Evolutionary conservation across 2,329 filamentous ascomycete genomes (phyloP).

Genomic region (Fusarium piperis): DNA sequence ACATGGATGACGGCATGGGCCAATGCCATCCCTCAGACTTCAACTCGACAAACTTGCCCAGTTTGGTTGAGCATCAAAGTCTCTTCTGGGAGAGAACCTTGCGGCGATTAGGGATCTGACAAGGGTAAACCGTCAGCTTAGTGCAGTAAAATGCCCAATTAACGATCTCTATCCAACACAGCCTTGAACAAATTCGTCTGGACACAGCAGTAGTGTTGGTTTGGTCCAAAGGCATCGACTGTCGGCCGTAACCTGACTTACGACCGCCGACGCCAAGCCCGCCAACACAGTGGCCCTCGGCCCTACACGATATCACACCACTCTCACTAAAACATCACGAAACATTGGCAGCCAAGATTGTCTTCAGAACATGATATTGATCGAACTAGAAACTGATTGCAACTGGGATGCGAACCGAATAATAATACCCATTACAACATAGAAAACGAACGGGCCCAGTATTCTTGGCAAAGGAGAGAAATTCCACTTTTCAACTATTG

Average conservation of each 20-base stretch:
- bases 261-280: neutral
- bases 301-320: neutral
- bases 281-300: neutral
- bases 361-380: neutral
- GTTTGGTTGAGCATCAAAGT: neutral
- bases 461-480: slow-evolving; percentile 40
- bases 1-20: neutral
- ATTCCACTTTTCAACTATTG: slow-evolving; percentile 47
- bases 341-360: neutral
- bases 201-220: neutral
- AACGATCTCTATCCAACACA: neutral
- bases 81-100: neutral
- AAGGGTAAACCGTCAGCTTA: neutral
- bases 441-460: slow-evolving; percentile 25
- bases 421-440: slow-evolving; percentile 30
- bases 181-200: neutral
- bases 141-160: neutral
- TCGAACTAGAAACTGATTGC: slow-evolving; percentile 1
- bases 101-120: neutral
- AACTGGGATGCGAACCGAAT: slow-evolving; percentile 13
- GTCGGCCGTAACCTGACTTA: neutral
- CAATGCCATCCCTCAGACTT: neutral
- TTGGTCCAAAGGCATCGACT: neutral
- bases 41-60: neutral
- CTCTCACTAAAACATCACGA: neutral